These are phyloP conservation scores for Xanthoceras sorbifolium DNA, from an alignment of 345 rosid species.

Conservation along the genomic window DNA sequence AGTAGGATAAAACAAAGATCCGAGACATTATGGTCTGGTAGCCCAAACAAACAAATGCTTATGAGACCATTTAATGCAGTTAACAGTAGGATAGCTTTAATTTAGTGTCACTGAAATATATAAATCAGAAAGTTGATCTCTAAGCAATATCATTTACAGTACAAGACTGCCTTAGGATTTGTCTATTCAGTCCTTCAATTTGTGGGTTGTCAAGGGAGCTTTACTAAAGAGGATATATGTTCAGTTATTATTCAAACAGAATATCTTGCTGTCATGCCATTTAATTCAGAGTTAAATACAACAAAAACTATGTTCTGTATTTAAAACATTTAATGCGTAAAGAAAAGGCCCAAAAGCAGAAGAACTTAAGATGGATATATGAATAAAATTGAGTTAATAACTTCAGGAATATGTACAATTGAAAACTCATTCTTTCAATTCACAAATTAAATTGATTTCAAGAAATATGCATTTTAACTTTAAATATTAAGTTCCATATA, in stretches of 20 bases:
- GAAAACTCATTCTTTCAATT: not conserved
- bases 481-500: not conserved
- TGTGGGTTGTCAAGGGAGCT: not conserved
- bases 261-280: not conserved
- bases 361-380: not conserved
- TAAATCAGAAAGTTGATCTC: not conserved
- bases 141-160: not conserved
- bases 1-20: not conserved
- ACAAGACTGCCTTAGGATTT: not conserved
- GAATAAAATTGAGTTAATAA: not conserved
- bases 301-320: not conserved
- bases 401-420: not conserved
- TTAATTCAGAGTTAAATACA: not conserved
- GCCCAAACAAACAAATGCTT: not conserved
- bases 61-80: not conserved
- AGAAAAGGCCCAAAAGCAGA: not conserved
- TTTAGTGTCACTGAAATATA: not conserved
- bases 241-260: not conserved
- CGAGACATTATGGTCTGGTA: not conserved
- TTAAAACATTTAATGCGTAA: not conserved
- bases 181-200: not conserved
- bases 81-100: not conserved
- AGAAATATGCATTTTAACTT: not conserved
- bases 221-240: not conserved
- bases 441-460: not conserved